Evolutionary conservation across 495 filamentous ascomycete species (phyloP).

Genomic region (Jackrogersella minutella): DNA sequence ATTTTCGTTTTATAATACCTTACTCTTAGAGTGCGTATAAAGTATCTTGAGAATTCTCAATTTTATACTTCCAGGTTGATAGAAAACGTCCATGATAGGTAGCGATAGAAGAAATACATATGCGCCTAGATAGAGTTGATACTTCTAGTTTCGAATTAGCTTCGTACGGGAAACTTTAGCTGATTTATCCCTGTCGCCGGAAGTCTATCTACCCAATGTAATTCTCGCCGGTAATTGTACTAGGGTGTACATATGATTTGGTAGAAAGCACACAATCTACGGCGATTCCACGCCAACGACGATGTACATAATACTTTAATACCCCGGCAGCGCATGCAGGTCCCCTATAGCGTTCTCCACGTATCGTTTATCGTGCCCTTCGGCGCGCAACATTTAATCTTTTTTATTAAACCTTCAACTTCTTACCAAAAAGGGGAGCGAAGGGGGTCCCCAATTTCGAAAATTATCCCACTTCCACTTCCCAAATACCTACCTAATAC

Average conservation of each 20-base stretch:
- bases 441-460: conserved; percentile 37
- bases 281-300: neutral
- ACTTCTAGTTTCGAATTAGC: neutral
- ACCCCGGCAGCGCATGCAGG: conserved; percentile 9
- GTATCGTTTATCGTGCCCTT: conserved; percentile 28
- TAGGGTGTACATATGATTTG: conserved; percentile 1
- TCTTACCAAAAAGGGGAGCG: conserved; percentile 27
- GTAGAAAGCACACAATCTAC: conserved; percentile 2
- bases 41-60: neutral
- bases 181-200: conserved; percentile 6
- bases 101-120: no score
- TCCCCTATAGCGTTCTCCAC: conserved; percentile 15
- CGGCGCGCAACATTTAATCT: conserved; percentile 21
- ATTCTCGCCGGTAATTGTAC: neutral
- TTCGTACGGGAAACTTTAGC: neutral
- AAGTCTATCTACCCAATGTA: conserved; percentile 15
- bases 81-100: no score
- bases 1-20: neutral
- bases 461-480: no score
- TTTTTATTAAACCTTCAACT: conserved; percentile 38
- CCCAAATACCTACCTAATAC: conserved; percentile 1
- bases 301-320: conserved; percentile 20
- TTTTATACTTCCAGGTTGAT: no score
- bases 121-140: neutral
- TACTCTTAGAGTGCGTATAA: conserved; percentile 2